Percentiles rank a stretch among this genome's conserved stretches.
phyloP scores from a whole-genome alignment of 148 eudicot genomes.

The Simmondsia chinensis region DNA sequence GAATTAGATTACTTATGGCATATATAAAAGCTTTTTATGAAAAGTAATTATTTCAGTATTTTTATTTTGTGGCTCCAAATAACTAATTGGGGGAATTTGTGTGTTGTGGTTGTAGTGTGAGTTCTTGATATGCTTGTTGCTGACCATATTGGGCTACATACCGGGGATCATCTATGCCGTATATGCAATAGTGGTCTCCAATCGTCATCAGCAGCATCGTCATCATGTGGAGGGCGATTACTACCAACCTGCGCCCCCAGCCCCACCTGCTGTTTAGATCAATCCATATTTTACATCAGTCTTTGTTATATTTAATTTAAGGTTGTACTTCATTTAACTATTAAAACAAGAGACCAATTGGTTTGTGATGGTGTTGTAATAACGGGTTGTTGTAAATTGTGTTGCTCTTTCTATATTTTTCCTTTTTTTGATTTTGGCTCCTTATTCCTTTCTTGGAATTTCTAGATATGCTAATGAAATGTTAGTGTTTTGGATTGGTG shows the following conservation, averaged over 20 bases:
- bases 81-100: background rate
- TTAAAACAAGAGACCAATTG: too few species aligned
- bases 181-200: constrained; percentile 25
- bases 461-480: too few species aligned
- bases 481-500: too few species aligned
- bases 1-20: too few species aligned
- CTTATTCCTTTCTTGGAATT: too few species aligned
- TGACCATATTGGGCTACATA: constrained; percentile 31
- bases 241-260: constrained; percentile 2
- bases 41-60: background rate
- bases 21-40: too few species aligned
- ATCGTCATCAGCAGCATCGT: constrained; percentile 1
- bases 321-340: too few species aligned
- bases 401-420: too few species aligned
- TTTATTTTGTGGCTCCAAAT: background rate
- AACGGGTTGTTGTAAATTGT: too few species aligned
- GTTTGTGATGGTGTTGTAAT: too few species aligned
- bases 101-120: constrained; percentile 19
- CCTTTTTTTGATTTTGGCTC: too few species aligned
- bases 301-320: too few species aligned
- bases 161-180: constrained; percentile 37
- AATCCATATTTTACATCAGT: background rate
- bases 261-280: background rate
- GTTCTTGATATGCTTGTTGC: constrained; percentile 21
- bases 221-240: background rate